phyloP scores from a whole-genome alignment of 2,329 filamentous ascomycete species.

The Colletotrichum horii region DNA sequence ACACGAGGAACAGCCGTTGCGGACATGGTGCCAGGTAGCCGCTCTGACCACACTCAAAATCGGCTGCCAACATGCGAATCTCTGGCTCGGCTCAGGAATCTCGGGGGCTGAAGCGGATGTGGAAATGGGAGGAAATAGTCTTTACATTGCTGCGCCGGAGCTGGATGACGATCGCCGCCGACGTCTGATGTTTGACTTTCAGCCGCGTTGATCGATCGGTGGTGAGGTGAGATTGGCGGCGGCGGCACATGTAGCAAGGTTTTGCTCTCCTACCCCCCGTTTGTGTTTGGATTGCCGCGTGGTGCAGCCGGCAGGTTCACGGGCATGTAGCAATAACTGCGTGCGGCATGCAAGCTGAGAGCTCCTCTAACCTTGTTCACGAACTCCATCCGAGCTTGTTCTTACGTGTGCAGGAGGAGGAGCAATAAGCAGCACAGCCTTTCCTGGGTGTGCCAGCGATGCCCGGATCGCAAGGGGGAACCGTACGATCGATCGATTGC shows the following conservation, averaged over 20 bases:
- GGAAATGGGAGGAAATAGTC: background rate
- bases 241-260: background rate
- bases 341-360: background rate
- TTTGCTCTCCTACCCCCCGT: background rate
- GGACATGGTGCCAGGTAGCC: background rate
- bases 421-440: background rate
- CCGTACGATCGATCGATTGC: background rate
- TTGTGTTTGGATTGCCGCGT: background rate
- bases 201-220: background rate
- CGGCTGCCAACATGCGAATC: background rate
- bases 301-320: background rate
- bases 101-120: background rate
- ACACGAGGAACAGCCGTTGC: background rate
- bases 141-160: background rate
- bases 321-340: background rate
- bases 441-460: background rate
- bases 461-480: background rate
- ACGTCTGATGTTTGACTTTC: background rate
- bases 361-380: background rate
- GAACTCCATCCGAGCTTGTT: background rate
- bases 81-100: background rate
- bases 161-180: background rate
- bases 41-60: conserved; percentile 17
- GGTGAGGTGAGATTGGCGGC: background rate
- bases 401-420: background rate